phyloP scores from a whole-genome alignment of 148 eudicot genomes.

The Chenopodium quinoa region DNA sequence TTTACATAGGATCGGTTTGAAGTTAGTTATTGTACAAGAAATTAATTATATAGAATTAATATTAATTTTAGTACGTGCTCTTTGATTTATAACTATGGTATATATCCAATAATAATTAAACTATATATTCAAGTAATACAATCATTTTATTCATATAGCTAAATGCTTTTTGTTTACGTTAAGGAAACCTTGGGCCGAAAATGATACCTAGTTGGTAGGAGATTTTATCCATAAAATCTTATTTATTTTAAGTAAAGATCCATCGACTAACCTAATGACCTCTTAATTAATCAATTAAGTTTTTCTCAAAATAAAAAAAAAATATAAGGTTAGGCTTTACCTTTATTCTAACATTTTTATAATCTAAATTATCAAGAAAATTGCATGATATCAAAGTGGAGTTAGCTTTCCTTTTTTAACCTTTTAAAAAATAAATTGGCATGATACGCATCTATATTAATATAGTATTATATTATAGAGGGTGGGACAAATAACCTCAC shows the following conservation, averaged over 20 bases:
- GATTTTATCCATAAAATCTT: background rate
- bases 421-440: background rate
- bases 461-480: no score
- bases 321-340: no score
- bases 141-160: background rate
- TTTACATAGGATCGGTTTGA: no score
- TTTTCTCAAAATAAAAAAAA: no score
- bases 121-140: background rate
- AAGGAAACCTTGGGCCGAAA: slow-evolving; percentile 1
- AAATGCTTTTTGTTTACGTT: slow-evolving; percentile 2
- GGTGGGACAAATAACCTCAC: background rate
- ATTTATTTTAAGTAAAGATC: background rate
- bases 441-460: background rate
- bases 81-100: background rate
- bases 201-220: background rate
- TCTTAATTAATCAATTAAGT: no score
- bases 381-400: slow-evolving; percentile 3
- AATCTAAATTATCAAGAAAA: background rate
- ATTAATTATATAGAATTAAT: no score
- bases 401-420: background rate
- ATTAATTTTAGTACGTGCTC: background rate
- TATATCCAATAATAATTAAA: background rate
- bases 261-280: background rate
- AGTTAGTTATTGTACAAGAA: no score
- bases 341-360: no score